These are phyloP conservation scores for Hyaloscypha variabilis DNA, from an alignment of 495 filamentous ascomycete species.

Conservation along the genomic window DNA sequence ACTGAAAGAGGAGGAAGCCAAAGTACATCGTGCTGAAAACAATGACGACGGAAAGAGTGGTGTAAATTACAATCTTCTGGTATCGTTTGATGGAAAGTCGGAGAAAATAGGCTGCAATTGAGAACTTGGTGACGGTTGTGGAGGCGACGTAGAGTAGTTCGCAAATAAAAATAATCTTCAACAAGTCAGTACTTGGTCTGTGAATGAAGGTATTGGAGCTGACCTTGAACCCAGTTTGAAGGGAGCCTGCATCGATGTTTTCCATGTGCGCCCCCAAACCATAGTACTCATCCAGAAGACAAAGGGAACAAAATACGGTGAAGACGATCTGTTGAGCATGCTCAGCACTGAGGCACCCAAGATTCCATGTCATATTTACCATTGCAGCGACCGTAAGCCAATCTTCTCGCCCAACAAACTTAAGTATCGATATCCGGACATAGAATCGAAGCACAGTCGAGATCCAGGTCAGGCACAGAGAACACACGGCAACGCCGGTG, in stretches of 20 bases:
- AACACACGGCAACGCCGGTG: constrained; percentile 26
- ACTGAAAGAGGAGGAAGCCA: constrained; percentile 47
- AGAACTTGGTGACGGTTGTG: constrained; percentile 42
- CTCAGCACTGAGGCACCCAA: background rate
- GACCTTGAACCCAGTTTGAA: constrained; percentile 24
- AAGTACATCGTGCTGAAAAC: constrained; percentile 41
- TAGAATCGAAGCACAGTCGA: constrained; percentile 27
- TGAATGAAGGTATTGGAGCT: background rate
- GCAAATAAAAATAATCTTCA: constrained; percentile 32
- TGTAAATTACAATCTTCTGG: constrained; percentile 41
- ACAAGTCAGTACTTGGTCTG: constrained; percentile 7
- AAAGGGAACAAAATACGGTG: constrained; percentile 26
- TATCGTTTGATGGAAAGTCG: constrained; percentile 39
- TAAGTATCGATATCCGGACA: constrained; percentile 27
- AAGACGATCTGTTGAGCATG: constrained; percentile 21
- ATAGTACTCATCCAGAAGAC: constrained; percentile 17
- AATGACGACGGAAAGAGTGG: constrained; percentile 31
- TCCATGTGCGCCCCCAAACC: constrained; percentile 29
- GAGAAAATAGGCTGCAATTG: constrained; percentile 46
- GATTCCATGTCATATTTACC: constrained; percentile 4
- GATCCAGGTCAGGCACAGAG: constrained; percentile 28
- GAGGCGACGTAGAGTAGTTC: constrained; percentile 41
- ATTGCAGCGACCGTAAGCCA: constrained; percentile 31
- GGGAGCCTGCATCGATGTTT: constrained; percentile 16
- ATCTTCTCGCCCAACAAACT: constrained; percentile 30